phyloP scores from a whole-genome alignment of 768 basidiomycete species.

The Hysterangium stoloniferum region DNA sequence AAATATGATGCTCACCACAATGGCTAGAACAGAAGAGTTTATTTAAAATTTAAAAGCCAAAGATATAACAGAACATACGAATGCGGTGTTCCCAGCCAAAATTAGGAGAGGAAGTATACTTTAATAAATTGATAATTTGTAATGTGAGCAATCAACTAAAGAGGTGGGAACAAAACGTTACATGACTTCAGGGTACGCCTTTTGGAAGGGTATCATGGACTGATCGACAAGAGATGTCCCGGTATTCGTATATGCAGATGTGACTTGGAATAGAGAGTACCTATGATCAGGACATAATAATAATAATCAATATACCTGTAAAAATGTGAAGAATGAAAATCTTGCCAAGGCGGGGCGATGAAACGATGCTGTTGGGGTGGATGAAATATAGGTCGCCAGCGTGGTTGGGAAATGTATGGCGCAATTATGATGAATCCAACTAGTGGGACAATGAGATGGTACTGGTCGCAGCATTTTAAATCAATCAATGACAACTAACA shows the following conservation, averaged over 20 bases:
- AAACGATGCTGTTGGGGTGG: background rate
- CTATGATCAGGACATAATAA: conserved; percentile 33
- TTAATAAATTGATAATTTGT: conserved; percentile 1
- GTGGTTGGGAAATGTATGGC: conserved; percentile 63
- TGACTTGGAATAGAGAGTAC: conserved; percentile 80
- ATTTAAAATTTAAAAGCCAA: background rate
- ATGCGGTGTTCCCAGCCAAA: conserved; percentile 88
- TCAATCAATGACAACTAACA: conserved; percentile 30
- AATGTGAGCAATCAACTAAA: background rate
- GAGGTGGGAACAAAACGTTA: conserved; percentile 2
- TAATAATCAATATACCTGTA: background rate
- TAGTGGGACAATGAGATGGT: conserved; percentile 67
- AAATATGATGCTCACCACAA: background rate
- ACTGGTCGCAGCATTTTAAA: conserved; percentile 75
- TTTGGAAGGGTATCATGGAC: conserved; percentile 89
- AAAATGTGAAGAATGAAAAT: background rate
- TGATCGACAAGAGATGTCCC: conserved; percentile 82
- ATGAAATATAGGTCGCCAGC: conserved; percentile 44
- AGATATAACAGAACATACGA: conserved; percentile 51
- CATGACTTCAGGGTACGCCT: conserved; percentile 69
- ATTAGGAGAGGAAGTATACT: conserved; percentile 64
- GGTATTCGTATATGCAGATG: conserved; percentile 84
- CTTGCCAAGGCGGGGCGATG: conserved; percentile 42
- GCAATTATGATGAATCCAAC: conserved; percentile 69
- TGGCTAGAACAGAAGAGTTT: too few relatives aligned